These are phyloP conservation scores for Oemleria cerasiformis DNA, from an alignment of 306 rosid genomes.

Conservation along the genomic window DNA sequence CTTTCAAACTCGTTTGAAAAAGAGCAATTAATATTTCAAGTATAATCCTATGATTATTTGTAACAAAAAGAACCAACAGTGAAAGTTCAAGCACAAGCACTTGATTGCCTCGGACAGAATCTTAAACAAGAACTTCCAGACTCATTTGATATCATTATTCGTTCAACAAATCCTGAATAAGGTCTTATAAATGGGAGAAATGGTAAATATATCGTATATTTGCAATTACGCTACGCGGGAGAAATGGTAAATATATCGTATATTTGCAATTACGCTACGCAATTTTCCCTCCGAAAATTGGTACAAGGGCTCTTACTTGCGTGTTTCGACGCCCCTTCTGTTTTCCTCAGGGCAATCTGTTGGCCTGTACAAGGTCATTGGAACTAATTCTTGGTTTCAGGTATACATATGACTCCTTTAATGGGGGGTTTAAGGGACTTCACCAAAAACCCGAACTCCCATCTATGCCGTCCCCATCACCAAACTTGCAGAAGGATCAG, in stretches of 20 bases:
- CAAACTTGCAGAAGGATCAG: conserved; percentile 7
- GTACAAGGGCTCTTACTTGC: neutral
- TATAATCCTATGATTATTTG: neutral
- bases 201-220: neutral
- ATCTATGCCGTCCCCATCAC: conserved; percentile 7
- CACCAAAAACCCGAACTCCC: conserved; percentile 17
- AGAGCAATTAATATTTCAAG: too few species aligned
- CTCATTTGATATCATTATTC: neutral
- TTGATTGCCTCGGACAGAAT: too few species aligned
- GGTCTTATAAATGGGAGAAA: too few species aligned
- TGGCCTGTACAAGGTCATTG: conserved; percentile 21
- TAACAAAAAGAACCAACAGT: neutral
- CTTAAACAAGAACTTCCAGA: neutral
- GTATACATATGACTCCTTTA: conserved; percentile 14
- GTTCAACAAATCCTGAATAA: neutral
- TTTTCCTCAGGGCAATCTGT: neutral
- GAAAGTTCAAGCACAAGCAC: neutral
- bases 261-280: neutral
- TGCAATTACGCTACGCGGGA: neutral
- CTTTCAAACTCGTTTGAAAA: too few species aligned
- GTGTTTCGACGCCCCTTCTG: conserved; percentile 5
- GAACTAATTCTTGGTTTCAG: conserved; percentile 12
- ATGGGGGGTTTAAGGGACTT: conserved; percentile 14
- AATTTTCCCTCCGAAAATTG: neutral
- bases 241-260: conserved; percentile 7